Conservation (phyloP, 2,329 filamentous ascomycete genomes). For the Clarireedia hainanense region DNA sequence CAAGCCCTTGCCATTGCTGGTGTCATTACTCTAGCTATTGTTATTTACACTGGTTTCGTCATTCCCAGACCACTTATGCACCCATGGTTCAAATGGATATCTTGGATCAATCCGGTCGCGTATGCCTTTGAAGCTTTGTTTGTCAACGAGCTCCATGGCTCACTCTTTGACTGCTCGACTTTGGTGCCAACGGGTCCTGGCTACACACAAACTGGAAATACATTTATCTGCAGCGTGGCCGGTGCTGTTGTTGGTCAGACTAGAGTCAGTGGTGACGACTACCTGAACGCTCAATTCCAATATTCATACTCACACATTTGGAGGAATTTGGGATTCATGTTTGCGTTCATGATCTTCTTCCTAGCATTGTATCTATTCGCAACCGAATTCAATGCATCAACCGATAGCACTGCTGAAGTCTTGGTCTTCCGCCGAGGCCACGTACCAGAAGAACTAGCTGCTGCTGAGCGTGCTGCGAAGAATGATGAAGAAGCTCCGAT, state of each 20-base stretch:
- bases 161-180: slow-evolving; percentile 17
- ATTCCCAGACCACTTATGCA: slow-evolving; percentile 52
- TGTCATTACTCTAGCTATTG: slow-evolving; percentile 34
- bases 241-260: slow-evolving; percentile 47
- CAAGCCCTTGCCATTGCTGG: slow-evolving; percentile 55
- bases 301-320: slow-evolving; percentile 42
- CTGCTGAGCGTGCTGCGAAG: slow-evolving; percentile 18
- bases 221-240: slow-evolving; percentile 46
- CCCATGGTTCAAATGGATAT: slow-evolving; percentile 75
- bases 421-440: slow-evolving; percentile 63
- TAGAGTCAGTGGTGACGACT: slow-evolving; percentile 52
- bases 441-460: slow-evolving; percentile 27
- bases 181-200: slow-evolving; percentile 17
- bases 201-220: slow-evolving; percentile 14
- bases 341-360: slow-evolving; percentile 59
- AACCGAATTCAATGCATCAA: slow-evolving; percentile 56
- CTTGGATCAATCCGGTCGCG: slow-evolving; percentile 51
- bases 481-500: slow-evolving; percentile 35
- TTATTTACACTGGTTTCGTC: slow-evolving; percentile 34
- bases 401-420: slow-evolving; percentile 69
- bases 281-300: slow-evolving; percentile 45
- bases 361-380: slow-evolving; percentile 52
- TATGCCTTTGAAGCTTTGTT: slow-evolving; percentile 77
- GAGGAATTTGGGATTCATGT: slow-evolving; percentile 59
- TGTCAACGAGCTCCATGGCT: slow-evolving; percentile 65